Percentiles rank a stretch among this genome's conserved stretches.
Evolutionary conservation across 2,329 filamentous ascomycete genomes (phyloP).

Genomic region (Cryphonectria nitschkei): DNA sequence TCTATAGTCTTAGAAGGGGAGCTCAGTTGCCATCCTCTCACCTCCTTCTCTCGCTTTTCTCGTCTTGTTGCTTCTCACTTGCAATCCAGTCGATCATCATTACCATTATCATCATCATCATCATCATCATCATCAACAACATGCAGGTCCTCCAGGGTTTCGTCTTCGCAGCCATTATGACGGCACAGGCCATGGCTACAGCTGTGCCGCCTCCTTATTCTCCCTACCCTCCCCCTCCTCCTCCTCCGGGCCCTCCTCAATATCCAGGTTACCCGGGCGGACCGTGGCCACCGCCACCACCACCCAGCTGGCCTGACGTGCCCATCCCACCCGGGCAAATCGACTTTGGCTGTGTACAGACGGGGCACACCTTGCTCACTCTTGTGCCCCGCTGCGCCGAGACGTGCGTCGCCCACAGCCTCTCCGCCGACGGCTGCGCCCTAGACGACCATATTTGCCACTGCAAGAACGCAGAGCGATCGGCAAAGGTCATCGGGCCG

Average conservation of each 20-base stretch:
- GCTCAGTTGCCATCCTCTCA: neutral
- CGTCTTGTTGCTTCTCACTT: neutral
- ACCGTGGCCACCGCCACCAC: too few relatives aligned
- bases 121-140: neutral
- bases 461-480: neutral
- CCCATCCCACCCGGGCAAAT: neutral
- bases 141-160: neutral
- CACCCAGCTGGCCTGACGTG: neutral
- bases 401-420: neutral
- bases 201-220: neutral
- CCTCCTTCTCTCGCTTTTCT: neutral
- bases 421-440: neutral
- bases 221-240: too few relatives aligned
- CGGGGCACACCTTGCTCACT: neutral
- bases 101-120: neutral
- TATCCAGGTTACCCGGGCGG: neutral
- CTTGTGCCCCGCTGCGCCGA: neutral
- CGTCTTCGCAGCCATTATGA: neutral
- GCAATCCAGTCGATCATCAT: neutral
- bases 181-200: neutral
- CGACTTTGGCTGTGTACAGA: neutral
- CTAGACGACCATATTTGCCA: neutral
- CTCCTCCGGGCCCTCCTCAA: neutral
- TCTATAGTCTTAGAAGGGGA: neutral
- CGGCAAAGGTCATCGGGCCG: neutral